Evolutionary conservation across 2,329 filamentous ascomycete genomes (phyloP).

Genomic region (Celoporthe dispersa): DNA sequence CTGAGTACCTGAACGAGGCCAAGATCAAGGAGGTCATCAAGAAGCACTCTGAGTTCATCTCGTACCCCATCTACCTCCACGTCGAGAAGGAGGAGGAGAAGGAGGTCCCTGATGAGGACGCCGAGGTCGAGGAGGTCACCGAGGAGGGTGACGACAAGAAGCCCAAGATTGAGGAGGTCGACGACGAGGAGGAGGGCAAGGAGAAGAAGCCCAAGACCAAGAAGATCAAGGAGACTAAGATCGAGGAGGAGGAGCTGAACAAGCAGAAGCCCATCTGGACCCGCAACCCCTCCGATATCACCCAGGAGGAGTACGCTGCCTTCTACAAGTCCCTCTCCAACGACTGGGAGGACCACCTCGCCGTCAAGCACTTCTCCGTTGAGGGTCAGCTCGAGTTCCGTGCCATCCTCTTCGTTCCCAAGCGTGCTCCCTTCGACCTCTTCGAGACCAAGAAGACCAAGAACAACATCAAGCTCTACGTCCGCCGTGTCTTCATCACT

Average conservation of each 20-base stretch:
- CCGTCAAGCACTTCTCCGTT: constrained; percentile 99
- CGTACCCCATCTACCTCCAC: constrained; percentile 99
- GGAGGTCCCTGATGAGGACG: constrained; percentile 96
- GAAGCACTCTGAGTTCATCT: constrained; percentile 99
- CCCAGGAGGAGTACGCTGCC: constrained; percentile 90
- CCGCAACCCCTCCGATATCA: constrained; percentile 80
- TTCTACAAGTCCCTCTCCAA: constrained; percentile 99
- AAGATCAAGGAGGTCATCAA: constrained; percentile 99
- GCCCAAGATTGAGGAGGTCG: constrained; percentile 92
- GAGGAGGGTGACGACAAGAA: constrained; percentile 86
- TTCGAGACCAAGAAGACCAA: constrained; percentile 99
- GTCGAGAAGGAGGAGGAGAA: constrained; percentile 99
- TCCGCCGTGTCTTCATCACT: constrained; percentile 99
- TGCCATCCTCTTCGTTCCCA: constrained; percentile 98
- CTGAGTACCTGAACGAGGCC: constrained; percentile 96
- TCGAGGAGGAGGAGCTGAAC: constrained; percentile 98
- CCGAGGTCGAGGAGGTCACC: constrained; percentile 65
- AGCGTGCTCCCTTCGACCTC: constrained; percentile 98
- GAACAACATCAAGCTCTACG: constrained; percentile 99
- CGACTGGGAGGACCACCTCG: constrained; percentile 99
- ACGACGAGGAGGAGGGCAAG: constrained; percentile 80
- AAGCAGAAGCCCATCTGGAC: constrained; percentile 94
- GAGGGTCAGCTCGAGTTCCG: constrained; percentile 99
- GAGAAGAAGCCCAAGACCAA: constrained; percentile 97
- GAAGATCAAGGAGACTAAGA: constrained; percentile 98